Conservation (phyloP, 805 yeast genomes). For the Starmerella sirachaensis region DNA sequence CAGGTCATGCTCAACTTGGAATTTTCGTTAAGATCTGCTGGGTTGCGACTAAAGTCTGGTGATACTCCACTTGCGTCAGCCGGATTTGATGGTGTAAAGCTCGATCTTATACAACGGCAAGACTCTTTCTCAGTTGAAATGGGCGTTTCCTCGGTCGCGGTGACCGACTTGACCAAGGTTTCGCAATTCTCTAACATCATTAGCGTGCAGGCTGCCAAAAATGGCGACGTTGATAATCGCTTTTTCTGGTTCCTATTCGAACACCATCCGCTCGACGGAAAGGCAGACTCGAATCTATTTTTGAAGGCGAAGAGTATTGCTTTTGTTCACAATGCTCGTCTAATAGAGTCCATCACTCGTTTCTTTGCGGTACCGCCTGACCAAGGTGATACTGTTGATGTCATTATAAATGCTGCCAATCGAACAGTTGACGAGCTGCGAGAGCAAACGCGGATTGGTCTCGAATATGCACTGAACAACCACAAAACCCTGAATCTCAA, state of each 20-base stretch:
- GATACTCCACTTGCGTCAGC: slow-evolving; percentile 54
- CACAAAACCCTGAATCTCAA: slow-evolving; percentile 81
- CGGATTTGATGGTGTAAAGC: slow-evolving; percentile 68
- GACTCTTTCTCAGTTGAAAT: slow-evolving; percentile 64
- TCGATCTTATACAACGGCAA: slow-evolving; percentile 62
- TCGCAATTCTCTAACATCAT: slow-evolving; percentile 50
- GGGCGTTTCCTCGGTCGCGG: slow-evolving; percentile 65
- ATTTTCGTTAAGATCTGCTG: slow-evolving; percentile 64
- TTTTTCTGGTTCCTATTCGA: slow-evolving; percentile 77
- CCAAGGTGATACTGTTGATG: slow-evolving; percentile 78
- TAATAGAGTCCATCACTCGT: slow-evolving; percentile 57
- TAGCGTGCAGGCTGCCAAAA: slow-evolving; percentile 9
- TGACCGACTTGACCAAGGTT: slow-evolving; percentile 74
- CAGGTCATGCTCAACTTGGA: slow-evolving; percentile 49
- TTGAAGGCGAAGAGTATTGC: slow-evolving; percentile 78
- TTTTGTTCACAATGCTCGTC: slow-evolving; percentile 74
- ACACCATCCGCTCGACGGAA: slow-evolving; percentile 68
- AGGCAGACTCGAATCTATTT: slow-evolving; percentile 67
- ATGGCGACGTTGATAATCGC: slow-evolving; percentile 5
- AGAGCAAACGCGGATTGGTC: slow-evolving; percentile 76
- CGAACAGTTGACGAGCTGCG: slow-evolving; percentile 87
- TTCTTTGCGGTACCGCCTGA: slow-evolving; percentile 82
- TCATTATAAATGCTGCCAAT: slow-evolving; percentile 87
- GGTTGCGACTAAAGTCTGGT: slow-evolving; percentile 44
- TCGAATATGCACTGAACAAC: slow-evolving; percentile 86